These are phyloP conservation scores for Bjerkandera adusta DNA, from an alignment of 1,284 basidiomycete species.

Conservation along the genomic window DNA sequence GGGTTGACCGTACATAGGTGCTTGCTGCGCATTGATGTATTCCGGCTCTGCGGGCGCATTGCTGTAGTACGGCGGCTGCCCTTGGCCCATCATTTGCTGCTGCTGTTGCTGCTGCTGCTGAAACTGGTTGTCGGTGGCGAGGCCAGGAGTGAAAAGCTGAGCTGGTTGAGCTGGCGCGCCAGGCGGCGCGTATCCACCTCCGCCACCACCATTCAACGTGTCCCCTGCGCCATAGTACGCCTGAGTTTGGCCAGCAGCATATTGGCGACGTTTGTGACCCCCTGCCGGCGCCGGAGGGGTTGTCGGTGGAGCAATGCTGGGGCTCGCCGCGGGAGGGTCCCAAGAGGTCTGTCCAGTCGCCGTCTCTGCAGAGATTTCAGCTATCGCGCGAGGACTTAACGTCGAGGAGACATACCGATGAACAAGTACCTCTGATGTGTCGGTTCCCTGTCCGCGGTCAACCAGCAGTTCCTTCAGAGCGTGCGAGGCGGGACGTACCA, in stretches of 20 bases:
- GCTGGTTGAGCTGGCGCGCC: conserved; percentile 40
- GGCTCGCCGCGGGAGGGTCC: conserved; percentile 50
- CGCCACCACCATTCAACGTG: conserved; percentile 29
- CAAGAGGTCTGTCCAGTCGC: conserved; percentile 63
- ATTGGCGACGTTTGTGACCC: conserved; percentile 78
- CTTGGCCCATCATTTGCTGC: conserved; percentile 39
- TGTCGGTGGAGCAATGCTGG: conserved; percentile 35
- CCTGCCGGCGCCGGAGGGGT: conserved; percentile 37
- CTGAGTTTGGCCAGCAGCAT: conserved; percentile 87
- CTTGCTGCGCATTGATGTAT: conserved; percentile 57
- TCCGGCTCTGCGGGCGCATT: conserved; percentile 45
- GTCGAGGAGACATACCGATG: conserved; percentile 53
- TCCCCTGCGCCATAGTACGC: conserved; percentile 70
- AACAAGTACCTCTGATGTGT: conserved; percentile 83
- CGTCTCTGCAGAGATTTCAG: conserved; percentile 36
- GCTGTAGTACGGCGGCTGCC: conserved; percentile 48
- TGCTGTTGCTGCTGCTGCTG: conserved; percentile 48
- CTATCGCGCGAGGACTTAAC: neutral
- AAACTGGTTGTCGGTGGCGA: conserved; percentile 65
- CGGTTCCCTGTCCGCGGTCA: conserved; percentile 61
- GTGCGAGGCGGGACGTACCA: conserved; percentile 53
- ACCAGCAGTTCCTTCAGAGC: conserved; percentile 15
- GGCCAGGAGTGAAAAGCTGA: conserved; percentile 87
- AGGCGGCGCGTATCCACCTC: conserved; percentile 37
- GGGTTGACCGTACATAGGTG: conserved; percentile 51